phyloP scores from a whole-genome alignment of 139 green algal genomes.

The Coelastrella sp. region DNA sequence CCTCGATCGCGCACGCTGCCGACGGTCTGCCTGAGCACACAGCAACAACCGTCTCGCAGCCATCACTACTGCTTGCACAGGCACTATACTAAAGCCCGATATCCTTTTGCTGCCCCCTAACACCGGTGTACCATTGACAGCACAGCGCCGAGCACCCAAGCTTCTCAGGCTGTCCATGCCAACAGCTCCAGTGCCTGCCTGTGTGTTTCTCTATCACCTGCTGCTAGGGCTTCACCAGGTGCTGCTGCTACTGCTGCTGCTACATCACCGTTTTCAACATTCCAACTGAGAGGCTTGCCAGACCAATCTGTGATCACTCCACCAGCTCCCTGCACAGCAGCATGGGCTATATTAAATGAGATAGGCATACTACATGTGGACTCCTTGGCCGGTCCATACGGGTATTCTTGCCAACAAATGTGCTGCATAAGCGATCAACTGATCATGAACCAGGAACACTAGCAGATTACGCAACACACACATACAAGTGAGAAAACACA shows the following conservation, averaged over 20 bases:
- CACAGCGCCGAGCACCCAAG: not conserved
- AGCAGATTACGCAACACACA: too few species aligned
- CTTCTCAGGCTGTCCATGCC: conserved; percentile 52
- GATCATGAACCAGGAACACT: too few species aligned
- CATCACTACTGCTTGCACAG: too few species aligned
- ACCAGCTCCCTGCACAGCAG: conserved; percentile 84
- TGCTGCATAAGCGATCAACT: too few species aligned
- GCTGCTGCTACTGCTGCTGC: conserved; percentile 59
- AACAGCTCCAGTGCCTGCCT: conserved; percentile 73
- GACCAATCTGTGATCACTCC: conserved; percentile 96
- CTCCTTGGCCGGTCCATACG: not conserved
- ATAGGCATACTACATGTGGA: not conserved
- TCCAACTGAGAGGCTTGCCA: conserved; percentile 75
- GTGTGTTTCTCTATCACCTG: conserved; percentile 77
- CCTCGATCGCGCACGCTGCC: too few species aligned
- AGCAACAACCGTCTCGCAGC: too few species aligned
- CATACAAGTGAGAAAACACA: too few species aligned
- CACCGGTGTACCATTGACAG: not conserved
- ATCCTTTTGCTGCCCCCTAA: not conserved
- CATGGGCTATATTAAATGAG: not conserved
- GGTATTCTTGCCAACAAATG: too few species aligned
- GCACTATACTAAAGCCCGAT: too few species aligned
- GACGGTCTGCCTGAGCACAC: too few species aligned
- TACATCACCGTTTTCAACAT: conserved; percentile 45
- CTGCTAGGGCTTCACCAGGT: conserved; percentile 87